phyloP scores from a whole-genome alignment of 257 asterid genomes.

The Leptodermis oblonga region DNA sequence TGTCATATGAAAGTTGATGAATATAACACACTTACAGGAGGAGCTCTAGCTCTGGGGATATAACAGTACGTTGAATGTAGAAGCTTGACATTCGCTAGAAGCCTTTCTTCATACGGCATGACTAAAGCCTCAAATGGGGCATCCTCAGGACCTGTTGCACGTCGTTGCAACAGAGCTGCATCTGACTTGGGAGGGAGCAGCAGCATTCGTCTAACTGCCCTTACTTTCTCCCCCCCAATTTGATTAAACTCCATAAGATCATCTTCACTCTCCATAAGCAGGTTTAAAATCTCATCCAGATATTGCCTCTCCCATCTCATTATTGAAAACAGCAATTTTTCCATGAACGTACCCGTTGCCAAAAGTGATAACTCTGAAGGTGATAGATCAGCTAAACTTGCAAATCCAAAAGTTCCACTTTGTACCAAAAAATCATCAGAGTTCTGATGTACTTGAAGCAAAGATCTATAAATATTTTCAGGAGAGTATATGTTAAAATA shows the following conservation, averaged over 20 bases:
- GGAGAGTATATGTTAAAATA: constrained; percentile 76
- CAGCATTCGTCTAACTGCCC: constrained; percentile 87
- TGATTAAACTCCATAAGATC: constrained; percentile 34
- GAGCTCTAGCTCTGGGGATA: constrained; percentile 92
- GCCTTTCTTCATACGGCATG: constrained; percentile 68
- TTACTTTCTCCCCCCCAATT: constrained; percentile 66
- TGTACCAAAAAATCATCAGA: constrained; percentile 30
- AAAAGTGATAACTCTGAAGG: constrained; percentile 72
- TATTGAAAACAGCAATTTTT: constrained; percentile 64
- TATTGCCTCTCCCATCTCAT: constrained; percentile 50
- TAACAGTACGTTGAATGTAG: constrained; percentile 81
- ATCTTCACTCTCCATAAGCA: constrained; percentile 51
- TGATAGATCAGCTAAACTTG: constrained; percentile 75
- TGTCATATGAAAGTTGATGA: not conserved
- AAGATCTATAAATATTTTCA: constrained; percentile 58
- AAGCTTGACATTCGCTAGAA: constrained; percentile 61
- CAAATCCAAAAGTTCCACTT: constrained; percentile 74
- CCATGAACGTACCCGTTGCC: constrained; percentile 70
- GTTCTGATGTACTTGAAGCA: constrained; percentile 31
- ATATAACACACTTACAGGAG: constrained; percentile 62
- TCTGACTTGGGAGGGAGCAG: constrained; percentile 62
- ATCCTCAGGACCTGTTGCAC: constrained; percentile 66
- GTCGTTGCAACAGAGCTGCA: constrained; percentile 40
- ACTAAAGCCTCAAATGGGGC: constrained; percentile 84
- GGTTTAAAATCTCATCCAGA: constrained; percentile 54